Conservation (phyloP, 2,329 filamentous ascomycete species). For the Claviceps lovelessii region DNA sequence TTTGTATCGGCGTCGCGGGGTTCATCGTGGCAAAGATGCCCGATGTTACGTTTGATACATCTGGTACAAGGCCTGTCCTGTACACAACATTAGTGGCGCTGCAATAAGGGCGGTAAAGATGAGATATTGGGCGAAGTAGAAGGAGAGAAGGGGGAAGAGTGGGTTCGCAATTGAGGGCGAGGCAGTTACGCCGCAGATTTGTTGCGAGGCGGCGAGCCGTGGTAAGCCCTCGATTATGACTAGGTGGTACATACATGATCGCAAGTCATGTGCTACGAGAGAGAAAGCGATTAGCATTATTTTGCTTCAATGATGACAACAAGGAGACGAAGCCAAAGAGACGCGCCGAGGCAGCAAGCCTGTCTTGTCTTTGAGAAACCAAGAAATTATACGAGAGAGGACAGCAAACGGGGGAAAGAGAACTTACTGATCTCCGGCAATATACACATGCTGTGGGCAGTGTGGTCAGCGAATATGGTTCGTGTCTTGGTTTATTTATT, state of each 20-base stretch:
- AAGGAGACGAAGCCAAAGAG: background rate
- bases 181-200: background rate
- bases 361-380: background rate
- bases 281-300: constrained; percentile 8
- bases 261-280: constrained; percentile 71
- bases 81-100: constrained; percentile 15
- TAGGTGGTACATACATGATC: constrained; percentile 55
- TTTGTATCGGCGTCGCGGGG: constrained; percentile 72
- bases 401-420: background rate
- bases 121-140: background rate
- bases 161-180: background rate
- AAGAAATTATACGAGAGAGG: too few species aligned
- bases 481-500: background rate
- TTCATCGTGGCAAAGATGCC: constrained; percentile 95
- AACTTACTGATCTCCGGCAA: constrained; percentile 78
- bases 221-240: background rate
- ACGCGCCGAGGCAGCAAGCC: background rate
- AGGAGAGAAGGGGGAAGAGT: background rate
- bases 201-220: background rate
- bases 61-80: constrained; percentile 91
- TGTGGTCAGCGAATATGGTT: background rate
- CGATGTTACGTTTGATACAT: constrained; percentile 97
- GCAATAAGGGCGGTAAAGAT: constrained; percentile 5
- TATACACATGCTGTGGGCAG: constrained; percentile 58
- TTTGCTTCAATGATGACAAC: background rate